These are phyloP conservation scores for Ogataea saltuana DNA, from an alignment of 805 yeast species.

Conservation along the genomic window DNA sequence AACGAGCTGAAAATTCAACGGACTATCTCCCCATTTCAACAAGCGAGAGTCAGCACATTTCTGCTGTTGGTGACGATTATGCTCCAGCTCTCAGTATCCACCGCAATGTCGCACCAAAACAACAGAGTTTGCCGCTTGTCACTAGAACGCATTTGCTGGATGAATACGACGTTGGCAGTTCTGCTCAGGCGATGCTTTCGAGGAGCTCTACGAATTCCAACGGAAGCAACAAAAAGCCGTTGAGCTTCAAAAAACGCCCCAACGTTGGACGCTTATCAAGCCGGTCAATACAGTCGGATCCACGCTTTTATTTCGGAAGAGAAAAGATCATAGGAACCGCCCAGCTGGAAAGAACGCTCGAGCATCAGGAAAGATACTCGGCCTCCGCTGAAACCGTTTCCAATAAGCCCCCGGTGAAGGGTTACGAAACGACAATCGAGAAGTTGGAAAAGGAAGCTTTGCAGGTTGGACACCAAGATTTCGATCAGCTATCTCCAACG, in stretches of 20 bases:
- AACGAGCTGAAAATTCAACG: no score
- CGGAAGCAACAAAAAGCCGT: neutral
- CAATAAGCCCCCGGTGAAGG: neutral
- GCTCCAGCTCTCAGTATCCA: no score
- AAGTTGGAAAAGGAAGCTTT: neutral
- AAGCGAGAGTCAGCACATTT: no score
- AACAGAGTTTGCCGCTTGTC: no score
- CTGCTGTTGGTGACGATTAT: no score
- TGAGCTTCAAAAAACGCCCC: neutral
- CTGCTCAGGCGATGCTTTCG: no score
- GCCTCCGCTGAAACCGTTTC: neutral
- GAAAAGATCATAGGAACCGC: slow-evolving; percentile 28
- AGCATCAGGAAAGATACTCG: no score
- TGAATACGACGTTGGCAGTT: no score
- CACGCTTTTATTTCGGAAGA: slow-evolving; percentile 27
- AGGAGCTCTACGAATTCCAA: no score
- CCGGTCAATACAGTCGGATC: neutral
- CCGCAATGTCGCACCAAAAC: no score
- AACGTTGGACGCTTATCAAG: neutral
- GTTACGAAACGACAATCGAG: slow-evolving; percentile 5
- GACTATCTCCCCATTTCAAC: no score
- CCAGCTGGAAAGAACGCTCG: slow-evolving; percentile 34
- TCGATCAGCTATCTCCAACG: slow-evolving; percentile 13
- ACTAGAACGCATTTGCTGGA: no score
- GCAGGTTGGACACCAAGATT: slow-evolving; percentile 2